Evolutionary conservation across 2,329 filamentous ascomycete species (phyloP).

Genomic region (Ophiostoma piceae): DNA sequence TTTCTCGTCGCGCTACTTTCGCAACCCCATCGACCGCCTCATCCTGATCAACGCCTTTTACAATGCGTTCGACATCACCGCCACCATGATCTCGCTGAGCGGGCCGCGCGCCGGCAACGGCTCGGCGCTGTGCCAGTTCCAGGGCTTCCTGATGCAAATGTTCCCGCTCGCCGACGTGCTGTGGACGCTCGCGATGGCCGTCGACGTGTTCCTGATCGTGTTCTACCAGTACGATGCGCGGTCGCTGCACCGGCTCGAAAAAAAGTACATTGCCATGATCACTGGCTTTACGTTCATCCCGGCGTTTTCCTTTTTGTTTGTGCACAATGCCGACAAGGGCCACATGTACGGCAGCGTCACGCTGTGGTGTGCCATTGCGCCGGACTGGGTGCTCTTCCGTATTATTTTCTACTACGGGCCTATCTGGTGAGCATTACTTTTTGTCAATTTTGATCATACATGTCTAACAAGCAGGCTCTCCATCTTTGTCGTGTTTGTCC

Average conservation of each 20-base stretch:
- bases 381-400: constrained; percentile 35
- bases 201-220: constrained; percentile 37
- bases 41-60: constrained; percentile 38
- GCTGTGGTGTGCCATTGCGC: constrained; percentile 38
- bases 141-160: constrained; percentile 38
- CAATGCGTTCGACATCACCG: constrained; percentile 37
- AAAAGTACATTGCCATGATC: constrained; percentile 33
- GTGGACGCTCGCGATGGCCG: constrained; percentile 37
- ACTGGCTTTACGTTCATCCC: constrained; percentile 34
- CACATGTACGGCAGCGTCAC: constrained; percentile 37
- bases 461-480: constrained; percentile 29
- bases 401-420: constrained; percentile 37
- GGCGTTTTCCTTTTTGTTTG: constrained; percentile 35
- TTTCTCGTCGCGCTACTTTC: constrained; percentile 33
- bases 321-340: constrained; percentile 32
- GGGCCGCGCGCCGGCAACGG: constrained; percentile 34
- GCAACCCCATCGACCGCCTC: constrained; percentile 38
- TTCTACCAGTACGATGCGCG: constrained; percentile 35
- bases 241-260: constrained; percentile 33
- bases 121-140: constrained; percentile 36
- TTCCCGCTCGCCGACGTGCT: constrained; percentile 37
- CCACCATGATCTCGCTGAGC: constrained; percentile 38
- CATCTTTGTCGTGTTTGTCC: constrained; percentile 31
- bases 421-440: constrained; percentile 32
- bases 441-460: neutral